Percentiles rank a stretch among this genome's conserved stretches.
These are phyloP conservation scores for Ustilago curta DNA, from an alignment of 1,284 basidiomycete species.

Conservation along the genomic window DNA sequence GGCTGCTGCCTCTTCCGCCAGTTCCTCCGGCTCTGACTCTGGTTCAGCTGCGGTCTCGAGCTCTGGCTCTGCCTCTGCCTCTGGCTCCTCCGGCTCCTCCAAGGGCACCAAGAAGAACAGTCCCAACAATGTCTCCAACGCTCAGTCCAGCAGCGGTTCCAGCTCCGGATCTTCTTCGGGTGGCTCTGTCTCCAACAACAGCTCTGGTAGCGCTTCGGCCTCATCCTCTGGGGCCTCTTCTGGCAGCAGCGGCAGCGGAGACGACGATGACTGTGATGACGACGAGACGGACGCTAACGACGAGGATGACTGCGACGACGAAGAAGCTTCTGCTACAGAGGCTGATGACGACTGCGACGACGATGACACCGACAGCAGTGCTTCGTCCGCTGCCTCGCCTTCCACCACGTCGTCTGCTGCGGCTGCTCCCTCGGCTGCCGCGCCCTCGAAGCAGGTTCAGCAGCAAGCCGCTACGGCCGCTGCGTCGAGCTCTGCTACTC, in stretches of 20 bases:
- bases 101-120: too few relatives aligned
- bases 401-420: slow-evolving; percentile 7
- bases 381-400: slow-evolving; percentile 15
- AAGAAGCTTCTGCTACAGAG: neutral
- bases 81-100: slow-evolving; percentile 10
- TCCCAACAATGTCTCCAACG: neutral
- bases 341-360: slow-evolving; percentile 39
- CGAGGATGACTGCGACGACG: slow-evolving; percentile 42
- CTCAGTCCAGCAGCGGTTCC: slow-evolving; percentile 14
- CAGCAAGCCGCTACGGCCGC: slow-evolving; percentile 10
- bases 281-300: slow-evolving; percentile 24
- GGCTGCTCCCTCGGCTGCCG: slow-evolving; percentile 9
- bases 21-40: slow-evolving; percentile 14
- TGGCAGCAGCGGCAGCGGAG: slow-evolving; percentile 9
- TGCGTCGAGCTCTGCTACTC: slow-evolving; percentile 22
- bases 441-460: slow-evolving; percentile 9
- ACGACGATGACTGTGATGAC: slow-evolving; percentile 31
- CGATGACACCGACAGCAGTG: slow-evolving; percentile 11
- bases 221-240: slow-evolving; percentile 27
- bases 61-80: slow-evolving; percentile 16
- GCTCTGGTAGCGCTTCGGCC: slow-evolving; percentile 10
- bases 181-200: slow-evolving; percentile 7
- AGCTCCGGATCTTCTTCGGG: slow-evolving; percentile 20
- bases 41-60: slow-evolving; percentile 14
- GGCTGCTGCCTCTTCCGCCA: neutral